phyloP scores from a whole-genome alignment of 2,329 filamentous ascomycete genomes.

The Aspergillus unguis region DNA sequence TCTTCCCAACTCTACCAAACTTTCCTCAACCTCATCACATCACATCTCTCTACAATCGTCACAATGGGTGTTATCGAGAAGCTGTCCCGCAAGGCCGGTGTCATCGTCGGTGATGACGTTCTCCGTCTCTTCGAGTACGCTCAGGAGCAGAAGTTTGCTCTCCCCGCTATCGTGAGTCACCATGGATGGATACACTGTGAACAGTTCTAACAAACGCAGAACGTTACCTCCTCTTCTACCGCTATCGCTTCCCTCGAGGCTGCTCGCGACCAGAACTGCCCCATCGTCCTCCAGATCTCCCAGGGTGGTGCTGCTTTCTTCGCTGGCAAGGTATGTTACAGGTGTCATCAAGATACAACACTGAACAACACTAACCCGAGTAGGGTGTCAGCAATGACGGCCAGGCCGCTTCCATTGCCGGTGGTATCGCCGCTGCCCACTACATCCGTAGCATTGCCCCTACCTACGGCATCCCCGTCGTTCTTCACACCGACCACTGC shows the following conservation, averaged over 20 bases:
- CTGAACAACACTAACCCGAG: neutral
- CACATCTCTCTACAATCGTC: constrained; percentile 11
- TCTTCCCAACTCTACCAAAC: constrained; percentile 5
- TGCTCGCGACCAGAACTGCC: constrained; percentile 84
- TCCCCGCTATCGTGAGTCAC: constrained; percentile 63
- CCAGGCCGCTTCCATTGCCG: constrained; percentile 85
- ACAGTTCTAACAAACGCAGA: constrained; percentile 44
- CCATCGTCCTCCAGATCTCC: constrained; percentile 88
- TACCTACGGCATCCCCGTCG: constrained; percentile 80
- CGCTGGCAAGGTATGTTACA: constrained; percentile 68
- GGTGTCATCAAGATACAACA: neutral
- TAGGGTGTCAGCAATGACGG: constrained; percentile 74
- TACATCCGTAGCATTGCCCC: constrained; percentile 89
- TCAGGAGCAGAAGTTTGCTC: constrained; percentile 81
- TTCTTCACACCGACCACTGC: constrained; percentile 97
- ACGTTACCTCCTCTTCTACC: constrained; percentile 90
- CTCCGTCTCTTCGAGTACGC: constrained; percentile 81
- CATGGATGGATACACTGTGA: constrained; percentile 24
- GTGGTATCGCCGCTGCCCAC: constrained; percentile 83
- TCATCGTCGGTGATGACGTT: constrained; percentile 66
- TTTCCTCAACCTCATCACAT: neutral
- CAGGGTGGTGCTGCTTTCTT: constrained; percentile 94
- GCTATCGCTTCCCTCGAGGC: constrained; percentile 88
- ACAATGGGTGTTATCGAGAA: constrained; percentile 51
- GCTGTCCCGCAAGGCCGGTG: constrained; percentile 62